These are phyloP conservation scores for Trametes maxima DNA, from an alignment of 768 basidiomycete species.

Conservation along the genomic window DNA sequence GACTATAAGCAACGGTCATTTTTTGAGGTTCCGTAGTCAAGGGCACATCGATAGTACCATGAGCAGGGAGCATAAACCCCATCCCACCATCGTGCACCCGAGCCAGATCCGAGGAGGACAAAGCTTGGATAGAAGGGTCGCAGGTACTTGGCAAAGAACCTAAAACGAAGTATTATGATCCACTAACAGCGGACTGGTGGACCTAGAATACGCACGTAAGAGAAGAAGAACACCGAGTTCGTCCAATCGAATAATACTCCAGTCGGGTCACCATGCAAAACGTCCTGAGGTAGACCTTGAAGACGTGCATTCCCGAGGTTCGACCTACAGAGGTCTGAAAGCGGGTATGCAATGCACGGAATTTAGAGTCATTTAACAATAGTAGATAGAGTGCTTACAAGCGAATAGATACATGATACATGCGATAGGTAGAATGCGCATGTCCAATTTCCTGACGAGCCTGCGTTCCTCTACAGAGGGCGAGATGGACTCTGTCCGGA, in stretches of 20 bases:
- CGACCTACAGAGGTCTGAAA: slow-evolving; percentile 64
- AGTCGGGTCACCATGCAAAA: slow-evolving; percentile 65
- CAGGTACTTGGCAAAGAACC: slow-evolving; percentile 74
- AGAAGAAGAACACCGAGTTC: slow-evolving; percentile 76
- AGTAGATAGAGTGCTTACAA: slow-evolving; percentile 48
- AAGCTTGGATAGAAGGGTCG: slow-evolving; percentile 64
- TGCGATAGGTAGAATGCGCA: slow-evolving; percentile 67
- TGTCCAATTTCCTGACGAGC: slow-evolving; percentile 67
- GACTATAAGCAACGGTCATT: slow-evolving; percentile 42
- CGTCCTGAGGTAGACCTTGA: slow-evolving; percentile 66
- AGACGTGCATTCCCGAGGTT: slow-evolving; percentile 81
- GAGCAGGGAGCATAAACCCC: slow-evolving; percentile 75
- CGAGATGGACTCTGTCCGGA: slow-evolving; percentile 3
- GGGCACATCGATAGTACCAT: slow-evolving; percentile 45
- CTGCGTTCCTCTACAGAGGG: slow-evolving; percentile 45
- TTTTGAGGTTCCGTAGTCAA: neutral
- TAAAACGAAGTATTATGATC: slow-evolving; percentile 28
- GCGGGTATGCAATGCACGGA: neutral
- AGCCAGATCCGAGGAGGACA: slow-evolving; percentile 71
- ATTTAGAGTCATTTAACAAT: neutral
- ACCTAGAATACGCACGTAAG: slow-evolving; percentile 54
- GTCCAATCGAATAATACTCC: slow-evolving; percentile 76
- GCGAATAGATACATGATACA: slow-evolving; percentile 77
- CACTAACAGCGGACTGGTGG: neutral
- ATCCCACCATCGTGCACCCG: slow-evolving; percentile 64